These are phyloP conservation scores for Arabis alpina DNA, from an alignment of 345 rosid genomes.

Conservation along the genomic window DNA sequence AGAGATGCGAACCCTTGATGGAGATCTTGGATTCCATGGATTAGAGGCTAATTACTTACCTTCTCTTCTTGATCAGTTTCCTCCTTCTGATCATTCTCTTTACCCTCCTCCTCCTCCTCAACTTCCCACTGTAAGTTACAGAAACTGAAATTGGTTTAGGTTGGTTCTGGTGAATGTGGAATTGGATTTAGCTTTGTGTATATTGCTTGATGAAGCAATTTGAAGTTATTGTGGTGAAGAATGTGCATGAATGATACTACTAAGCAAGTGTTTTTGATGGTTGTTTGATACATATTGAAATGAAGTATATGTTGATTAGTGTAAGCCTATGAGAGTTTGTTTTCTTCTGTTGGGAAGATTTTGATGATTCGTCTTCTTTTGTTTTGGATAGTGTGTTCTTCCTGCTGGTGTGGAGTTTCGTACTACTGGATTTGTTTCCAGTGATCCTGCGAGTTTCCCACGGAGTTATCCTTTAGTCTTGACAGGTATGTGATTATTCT, in stretches of 20 bases:
- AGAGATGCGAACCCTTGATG: constrained; percentile 89
- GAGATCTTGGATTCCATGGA: constrained; percentile 86
- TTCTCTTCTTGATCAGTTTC: constrained; percentile 85
- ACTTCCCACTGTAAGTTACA: constrained; percentile 73
- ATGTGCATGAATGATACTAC: neutral
- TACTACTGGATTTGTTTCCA: constrained; percentile 71
- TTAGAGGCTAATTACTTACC: constrained; percentile 60
- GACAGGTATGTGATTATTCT: constrained; percentile 63
- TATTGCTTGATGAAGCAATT: constrained; percentile 7
- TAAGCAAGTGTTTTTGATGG: neutral
- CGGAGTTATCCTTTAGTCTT: constrained; percentile 95
- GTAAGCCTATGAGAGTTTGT: neutral
- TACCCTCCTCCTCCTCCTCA: constrained; percentile 92
- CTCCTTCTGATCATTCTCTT: constrained; percentile 70
- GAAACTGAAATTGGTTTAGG: neutral
- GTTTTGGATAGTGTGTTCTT: constrained; percentile 70
- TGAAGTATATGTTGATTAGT: constrained; percentile 3
- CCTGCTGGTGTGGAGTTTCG: constrained; percentile 90
- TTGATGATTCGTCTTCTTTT: constrained; percentile 11
- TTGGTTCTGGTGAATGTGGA: neutral
- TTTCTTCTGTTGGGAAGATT: neutral
- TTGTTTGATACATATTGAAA: neutral
- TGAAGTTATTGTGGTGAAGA: constrained; percentile 1
- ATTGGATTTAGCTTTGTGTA: constrained; percentile 19
- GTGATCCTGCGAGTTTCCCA: constrained; percentile 65